Evolutionary conservation across 176 grass and related monocot genomes (phyloP).

Genomic region (Aegilops tauschii): DNA sequence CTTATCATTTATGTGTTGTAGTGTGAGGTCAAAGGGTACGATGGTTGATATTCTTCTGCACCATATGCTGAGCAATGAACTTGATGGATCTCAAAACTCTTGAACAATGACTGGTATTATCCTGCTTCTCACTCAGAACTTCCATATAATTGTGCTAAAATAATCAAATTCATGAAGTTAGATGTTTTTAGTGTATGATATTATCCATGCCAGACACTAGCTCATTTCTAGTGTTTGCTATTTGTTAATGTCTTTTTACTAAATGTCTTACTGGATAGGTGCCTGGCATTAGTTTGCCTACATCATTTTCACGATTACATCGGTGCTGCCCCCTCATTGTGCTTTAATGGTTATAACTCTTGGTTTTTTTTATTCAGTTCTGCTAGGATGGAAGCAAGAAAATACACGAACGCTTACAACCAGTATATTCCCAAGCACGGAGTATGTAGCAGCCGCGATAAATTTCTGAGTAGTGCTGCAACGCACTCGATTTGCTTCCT

Average conservation of each 20-base stretch:
- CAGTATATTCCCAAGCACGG: background rate
- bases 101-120: slow-evolving; percentile 38
- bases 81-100: slow-evolving; percentile 52
- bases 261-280: background rate
- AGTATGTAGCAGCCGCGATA: background rate
- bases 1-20: slow-evolving; percentile 23
- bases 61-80: slow-evolving; percentile 85
- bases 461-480: background rate
- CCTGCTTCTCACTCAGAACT: slow-evolving; percentile 2
- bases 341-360: background rate
- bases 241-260: background rate
- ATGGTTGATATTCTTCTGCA: slow-evolving; percentile 91
- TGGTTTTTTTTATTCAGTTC: background rate
- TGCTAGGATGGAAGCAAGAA: slow-evolving; percentile 19
- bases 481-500: background rate
- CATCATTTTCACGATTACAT: background rate
- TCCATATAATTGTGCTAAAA: slow-evolving; percentile 16
- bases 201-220: background rate
- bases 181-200: background rate
- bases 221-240: background rate
- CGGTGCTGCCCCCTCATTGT: no score
- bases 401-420: background rate
- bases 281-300: background rate
- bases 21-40: slow-evolving; percentile 59
- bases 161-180: background rate